A percentile compares a stretch with the other conserved stretches of the same genome.
phyloP scores from a whole-genome alignment of 2,329 filamentous ascomycete genomes.

The Penicillium sp. region DNA sequence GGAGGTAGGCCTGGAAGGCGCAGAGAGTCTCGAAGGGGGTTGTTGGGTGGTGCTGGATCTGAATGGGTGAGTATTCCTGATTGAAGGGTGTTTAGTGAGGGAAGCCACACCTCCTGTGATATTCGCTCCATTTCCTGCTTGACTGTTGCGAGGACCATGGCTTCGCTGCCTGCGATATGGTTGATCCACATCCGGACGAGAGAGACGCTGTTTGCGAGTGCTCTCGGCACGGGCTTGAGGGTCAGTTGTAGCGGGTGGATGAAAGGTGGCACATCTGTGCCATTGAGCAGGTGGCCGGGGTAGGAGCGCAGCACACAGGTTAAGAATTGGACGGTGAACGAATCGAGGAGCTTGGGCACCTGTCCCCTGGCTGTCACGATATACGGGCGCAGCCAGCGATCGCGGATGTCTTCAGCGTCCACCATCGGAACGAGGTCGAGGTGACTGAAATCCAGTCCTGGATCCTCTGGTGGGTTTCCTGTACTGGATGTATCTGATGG shows the following conservation, averaged over 20 bases:
- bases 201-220: conserved; percentile 28
- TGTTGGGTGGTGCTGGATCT: conserved; percentile 12
- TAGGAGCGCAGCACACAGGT: conserved; percentile 27
- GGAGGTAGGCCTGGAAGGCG: conserved; percentile 54
- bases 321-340: conserved; percentile 17
- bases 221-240: conserved; percentile 6
- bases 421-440: conserved; percentile 18
- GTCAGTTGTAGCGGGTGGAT: conserved; percentile 26
- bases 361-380: conserved; percentile 16
- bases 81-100: background rate
- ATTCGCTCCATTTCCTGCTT: conserved; percentile 29
- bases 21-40: conserved; percentile 38
- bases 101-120: conserved; percentile 13
- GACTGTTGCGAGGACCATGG: conserved; percentile 20
- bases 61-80: no score
- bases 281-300: conserved; percentile 19
- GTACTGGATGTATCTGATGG: no score
- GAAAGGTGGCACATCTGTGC: conserved; percentile 22
- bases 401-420: conserved; percentile 26
- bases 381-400: conserved; percentile 30
- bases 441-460: conserved; percentile 11
- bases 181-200: conserved; percentile 30
- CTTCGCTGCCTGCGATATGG: conserved; percentile 26
- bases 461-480: background rate
- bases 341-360: conserved; percentile 21